Evolutionary conservation across 139 green algal genomes (phyloP), one percentile per base, ranked within the genome.

Genomic region (Chlorokybus atmophyticus): DNA sequence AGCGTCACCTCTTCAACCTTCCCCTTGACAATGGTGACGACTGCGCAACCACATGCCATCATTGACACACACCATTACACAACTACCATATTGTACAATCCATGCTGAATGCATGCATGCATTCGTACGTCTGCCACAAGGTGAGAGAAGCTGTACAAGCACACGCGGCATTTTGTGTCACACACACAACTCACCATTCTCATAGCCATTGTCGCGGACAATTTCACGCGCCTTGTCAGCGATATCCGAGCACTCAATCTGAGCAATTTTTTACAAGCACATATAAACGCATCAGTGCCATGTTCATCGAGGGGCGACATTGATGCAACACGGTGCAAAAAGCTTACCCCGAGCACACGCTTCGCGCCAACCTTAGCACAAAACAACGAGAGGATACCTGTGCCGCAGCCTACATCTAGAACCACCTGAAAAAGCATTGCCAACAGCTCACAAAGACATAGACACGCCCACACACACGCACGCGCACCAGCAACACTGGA

Each of bases 211-310:
- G 42, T 88, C 84, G 24, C 50, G 29, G 28, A 95, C 77, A 35
- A 95, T 94, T 38, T 82, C 50, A 54, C 66, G 59, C 0, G 87
- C 87, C 55, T 87, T 80, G 2, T 93, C 79, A 3, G 87, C 87
- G 29, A 94, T 94, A 3, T 79, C 73, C 21, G 72, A 85, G 71
- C 79, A 87, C 55, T 95, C 87, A 31, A 95, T 81, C 59, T 66
- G 58, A n/a, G n/a, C n/a, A n/a, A 21, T 21, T 47, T 47, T 47
- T 47, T 17, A 21, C 19, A 21, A 19, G 38, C 17, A 21, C 38
- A 19, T 47, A 21, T 17, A 19, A 17, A 19, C 17, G 17, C 17
- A 47, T 17, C 38, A 47, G 38, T 21, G 38, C 17, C 38, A 21
- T 17, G 38, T 17, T 19, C 19, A 47, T 17, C 17, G 38, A 19